phyloP scores from a whole-genome alignment of 768 basidiomycete genomes.

The Steccherinum ochraceum region DNA sequence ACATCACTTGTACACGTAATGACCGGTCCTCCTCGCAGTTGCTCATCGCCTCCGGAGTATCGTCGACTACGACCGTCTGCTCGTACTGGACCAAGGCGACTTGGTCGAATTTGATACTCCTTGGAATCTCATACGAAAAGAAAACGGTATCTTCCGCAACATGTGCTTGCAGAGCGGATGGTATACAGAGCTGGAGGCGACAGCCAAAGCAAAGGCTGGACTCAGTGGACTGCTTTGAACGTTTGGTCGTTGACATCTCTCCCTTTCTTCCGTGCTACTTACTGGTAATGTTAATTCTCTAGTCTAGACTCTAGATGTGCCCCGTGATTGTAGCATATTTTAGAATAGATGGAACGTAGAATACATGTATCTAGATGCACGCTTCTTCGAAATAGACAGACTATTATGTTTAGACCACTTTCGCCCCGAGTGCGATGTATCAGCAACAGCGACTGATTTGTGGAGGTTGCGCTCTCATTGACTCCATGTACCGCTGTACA shows the following conservation, averaged over 20 bases:
- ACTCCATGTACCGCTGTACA: too few relatives aligned
- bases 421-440: too few relatives aligned
- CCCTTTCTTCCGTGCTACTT: constrained; percentile 6
- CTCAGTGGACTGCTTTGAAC: too few relatives aligned
- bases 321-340: too few relatives aligned
- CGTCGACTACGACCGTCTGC: constrained; percentile 74
- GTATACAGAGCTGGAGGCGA: constrained; percentile 51
- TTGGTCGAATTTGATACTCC: constrained; percentile 47
- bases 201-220: constrained; percentile 40
- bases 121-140: constrained; percentile 37
- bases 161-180: constrained; percentile 62
- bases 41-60: constrained; percentile 73
- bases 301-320: too few relatives aligned
- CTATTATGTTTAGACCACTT: too few relatives aligned
- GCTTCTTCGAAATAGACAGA: too few relatives aligned
- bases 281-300: too few relatives aligned
- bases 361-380: too few relatives aligned
- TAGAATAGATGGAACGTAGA: too few relatives aligned
- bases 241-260: not conserved
- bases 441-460: too few relatives aligned
- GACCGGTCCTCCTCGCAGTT: constrained; percentile 31
- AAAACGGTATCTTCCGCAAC: constrained; percentile 41
- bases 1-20: constrained; percentile 2
- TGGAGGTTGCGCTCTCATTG: too few relatives aligned
- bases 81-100: constrained; percentile 70